Evolutionary conservation across 2,329 filamentous ascomycete genomes (phyloP), one percentile per base, ranked within the genome.

Genomic region (Fusarium sp.): DNA sequence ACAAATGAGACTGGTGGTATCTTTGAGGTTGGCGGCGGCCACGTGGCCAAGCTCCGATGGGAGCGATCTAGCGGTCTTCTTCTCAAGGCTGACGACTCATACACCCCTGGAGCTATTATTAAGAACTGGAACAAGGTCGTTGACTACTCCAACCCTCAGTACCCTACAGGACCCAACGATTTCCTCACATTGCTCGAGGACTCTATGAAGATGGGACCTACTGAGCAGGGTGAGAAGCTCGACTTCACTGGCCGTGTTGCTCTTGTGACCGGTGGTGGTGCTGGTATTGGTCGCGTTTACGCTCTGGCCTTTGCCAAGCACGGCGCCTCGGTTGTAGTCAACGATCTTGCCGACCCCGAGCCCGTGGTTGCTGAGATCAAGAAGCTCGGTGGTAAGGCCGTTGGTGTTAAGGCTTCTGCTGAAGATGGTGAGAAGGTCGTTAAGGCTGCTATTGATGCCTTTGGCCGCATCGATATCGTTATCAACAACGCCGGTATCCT

Each of bases 401-500:
- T 93, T 60, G 94, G 94, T 74, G 93, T 97, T 81, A 98, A 97
- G 85, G 93, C 93, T 60, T 97, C 93, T 48, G 94, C 94, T 63
- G 93, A 97, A 80, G 93, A 99, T 65, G 96, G 96, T 46, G 94
- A 98, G 57, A 87, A 87, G 38, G 93, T 98, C 46, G 91, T 99
- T 75, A 97, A 98, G 87, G 91, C 89, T 60, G 95, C 95, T 57
- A 97, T 99, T 76, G 95, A 98, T 77, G 90, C 92, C 39, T 98
- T 92, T 79, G 96, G 96, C 75, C 93, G 96, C 75, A 88, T 99
- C 75, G 96, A 99, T 78, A 94, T 99, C 68, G 82, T 99, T 69
- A 88, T 99, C 85, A 99, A 99, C 89, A 99, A 99, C 77, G 96
- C 96, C 54, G 96, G 96, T 77, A 99, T 99, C 74, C 89, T 99